Evolutionary conservation across 2,329 filamentous ascomycete species (phyloP), one percentile per base, ranked within the genome.

Genomic region (Tothia fuscella): DNA sequence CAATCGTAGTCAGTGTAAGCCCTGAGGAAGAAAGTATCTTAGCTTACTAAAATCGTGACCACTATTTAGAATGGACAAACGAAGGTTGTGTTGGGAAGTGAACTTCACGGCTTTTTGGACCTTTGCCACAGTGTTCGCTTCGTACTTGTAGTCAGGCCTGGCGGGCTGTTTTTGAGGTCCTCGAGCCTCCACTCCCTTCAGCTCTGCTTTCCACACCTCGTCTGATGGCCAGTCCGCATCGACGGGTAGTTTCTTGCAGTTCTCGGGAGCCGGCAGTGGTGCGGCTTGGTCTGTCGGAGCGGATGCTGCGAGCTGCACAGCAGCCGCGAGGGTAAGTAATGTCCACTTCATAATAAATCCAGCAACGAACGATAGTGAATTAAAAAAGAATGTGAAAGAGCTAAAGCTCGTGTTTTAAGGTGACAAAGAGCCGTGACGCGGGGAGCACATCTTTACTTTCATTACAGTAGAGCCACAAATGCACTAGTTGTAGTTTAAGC

Each of bases 21-120:
- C n/a, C n/a, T n/a, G n/a, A n/a, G n/a, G n/a, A n/a, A n/a, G n/a
- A n/a, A n/a, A n/a, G n/a, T n/a, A n/a, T n/a, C n/a, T n/a, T n/a
- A n/a, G n/a, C n/a, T n/a, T n/a, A n/a, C n/a, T 7, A 10, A 16
- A 44, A 32, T 44, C 36, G 20, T 41, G 36, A 5, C 25, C 41
- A 13, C 19, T 26, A 13, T 41, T 44, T 2, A 42, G 30, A 10
- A 44, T 26, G 4, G 28, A 24, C 6, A 44, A 22, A 4, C 42
- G 12, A 19, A 44, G 6, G 22, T 43, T 43, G 5, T 43, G n/a
- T 2, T 29, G 20, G 4, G 35, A 7, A 12, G 25, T 26, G 16
- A 43, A 43, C 6, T 43, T 41, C 7, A 43, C 25, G 6, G 41
- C 36, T 17, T 42, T 43, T 21, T 30, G 22, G 2, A 42, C 34